These are phyloP conservation scores for Leccinum fallax DNA, from an alignment of 1,284 basidiomycete species.

Conservation along the genomic window DNA sequence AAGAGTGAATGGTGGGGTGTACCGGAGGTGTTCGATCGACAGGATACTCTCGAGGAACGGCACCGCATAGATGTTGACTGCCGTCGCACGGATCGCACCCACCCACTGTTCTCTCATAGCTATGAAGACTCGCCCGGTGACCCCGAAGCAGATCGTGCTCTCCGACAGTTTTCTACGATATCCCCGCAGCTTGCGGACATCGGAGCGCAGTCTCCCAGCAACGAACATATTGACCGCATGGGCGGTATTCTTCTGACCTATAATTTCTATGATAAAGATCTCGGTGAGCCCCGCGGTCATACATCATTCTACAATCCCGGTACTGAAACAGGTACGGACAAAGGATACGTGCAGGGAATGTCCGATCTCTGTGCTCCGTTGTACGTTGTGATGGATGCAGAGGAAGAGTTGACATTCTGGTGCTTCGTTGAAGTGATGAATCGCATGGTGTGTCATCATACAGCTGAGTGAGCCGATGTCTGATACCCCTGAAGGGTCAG, in stretches of 20 bases:
- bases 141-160: slow-evolving; percentile 52
- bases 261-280: slow-evolving; percentile 86
- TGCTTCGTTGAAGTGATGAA: slow-evolving; percentile 95
- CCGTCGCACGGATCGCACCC: slow-evolving; percentile 92
- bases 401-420: slow-evolving; percentile 94
- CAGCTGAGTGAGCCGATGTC: slow-evolving; percentile 3
- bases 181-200: slow-evolving; percentile 71
- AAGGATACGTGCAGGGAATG: slow-evolving; percentile 96
- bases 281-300: slow-evolving; percentile 58
- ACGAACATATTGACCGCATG: slow-evolving; percentile 82
- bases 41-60: slow-evolving; percentile 81
- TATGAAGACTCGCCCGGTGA: slow-evolving; percentile 36
- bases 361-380: slow-evolving; percentile 94
- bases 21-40: slow-evolving; percentile 76
- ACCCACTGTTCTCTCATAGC: slow-evolving; percentile 76
- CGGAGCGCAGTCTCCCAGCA: slow-evolving; percentile 82
- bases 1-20: slow-evolving; percentile 83
- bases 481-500: slow-evolving; percentile 62
- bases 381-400: slow-evolving; percentile 88
- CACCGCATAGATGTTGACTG: slow-evolving; percentile 96
- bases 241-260: slow-evolving; percentile 89
- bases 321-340: slow-evolving; percentile 26
- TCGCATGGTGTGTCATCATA: slow-evolving; percentile 70
- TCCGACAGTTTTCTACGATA: slow-evolving; percentile 62
- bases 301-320: slow-evolving; percentile 24